phyloP scores from a whole-genome alignment of 805 yeast genomes.

The Monosporozyma yasuniensis region DNA sequence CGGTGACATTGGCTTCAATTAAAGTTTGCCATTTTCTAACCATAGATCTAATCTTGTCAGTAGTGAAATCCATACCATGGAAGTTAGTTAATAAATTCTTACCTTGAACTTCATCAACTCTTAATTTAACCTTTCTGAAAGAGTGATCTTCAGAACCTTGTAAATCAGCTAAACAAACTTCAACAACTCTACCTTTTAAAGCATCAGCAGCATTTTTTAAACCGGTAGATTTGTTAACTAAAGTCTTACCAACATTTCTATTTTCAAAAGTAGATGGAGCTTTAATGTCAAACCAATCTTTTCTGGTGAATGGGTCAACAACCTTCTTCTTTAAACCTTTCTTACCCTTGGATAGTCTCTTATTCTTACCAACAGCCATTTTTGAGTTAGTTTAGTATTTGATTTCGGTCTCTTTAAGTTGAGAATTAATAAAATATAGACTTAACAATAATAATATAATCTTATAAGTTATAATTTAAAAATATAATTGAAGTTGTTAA shows the following conservation, averaged over 20 bases:
- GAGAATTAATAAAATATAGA: background rate
- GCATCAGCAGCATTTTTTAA: conserved; percentile 95
- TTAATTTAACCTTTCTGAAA: conserved; percentile 91
- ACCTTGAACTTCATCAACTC: conserved; percentile 99
- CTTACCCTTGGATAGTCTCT: conserved; percentile 78
- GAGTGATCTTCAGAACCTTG: conserved; percentile 99
- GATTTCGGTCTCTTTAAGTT: conserved; percentile 1
- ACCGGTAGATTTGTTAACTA: conserved; percentile 97
- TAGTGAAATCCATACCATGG: conserved; percentile 97
- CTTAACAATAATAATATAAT: background rate
- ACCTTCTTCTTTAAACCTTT: conserved; percentile 98
- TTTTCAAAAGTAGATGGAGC: conserved; percentile 97
- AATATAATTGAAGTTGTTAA: background rate
- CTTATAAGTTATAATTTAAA: background rate
- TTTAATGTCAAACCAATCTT: conserved; percentile 97
- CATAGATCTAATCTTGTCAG: conserved; percentile 93
- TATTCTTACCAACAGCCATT: conserved; percentile 83
- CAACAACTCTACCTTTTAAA: conserved; percentile 94
- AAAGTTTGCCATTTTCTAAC: conserved; percentile 98
- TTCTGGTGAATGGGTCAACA: conserved; percentile 98
- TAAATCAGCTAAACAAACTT: conserved; percentile 91
- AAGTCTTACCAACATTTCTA: conserved; percentile 97
- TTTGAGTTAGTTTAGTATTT: conserved; percentile 11
- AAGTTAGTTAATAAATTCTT: conserved; percentile 96
- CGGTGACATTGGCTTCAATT: conserved; percentile 96